These are phyloP conservation scores for Thuidium tamariscinum DNA, from an alignment of 225 moss, liverwort and hornwort species.

Conservation along the genomic window DNA sequence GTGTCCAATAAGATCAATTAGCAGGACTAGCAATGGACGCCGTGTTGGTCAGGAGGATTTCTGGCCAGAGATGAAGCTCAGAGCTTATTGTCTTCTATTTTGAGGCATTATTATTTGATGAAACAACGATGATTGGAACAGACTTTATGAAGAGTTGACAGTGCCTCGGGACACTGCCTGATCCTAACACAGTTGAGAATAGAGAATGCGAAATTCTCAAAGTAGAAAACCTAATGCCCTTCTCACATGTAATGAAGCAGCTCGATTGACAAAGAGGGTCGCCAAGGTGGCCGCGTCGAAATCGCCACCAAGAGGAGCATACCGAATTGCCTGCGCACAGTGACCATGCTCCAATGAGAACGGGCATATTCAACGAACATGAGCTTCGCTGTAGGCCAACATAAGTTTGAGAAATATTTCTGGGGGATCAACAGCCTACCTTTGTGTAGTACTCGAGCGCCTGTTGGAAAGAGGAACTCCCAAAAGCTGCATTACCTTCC, in stretches of 20 bases:
- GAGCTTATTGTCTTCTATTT: not conserved
- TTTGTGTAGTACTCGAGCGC: conserved; percentile 56
- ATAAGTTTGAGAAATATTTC: not conserved
- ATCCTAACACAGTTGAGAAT: not conserved
- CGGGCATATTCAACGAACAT: not conserved
- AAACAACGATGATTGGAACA: not conserved
- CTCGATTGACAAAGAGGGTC: conserved; percentile 60
- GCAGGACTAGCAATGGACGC: not conserved
- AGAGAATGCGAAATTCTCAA: not conserved
- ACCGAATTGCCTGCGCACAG: conserved; percentile 57
- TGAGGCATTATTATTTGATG: not conserved
- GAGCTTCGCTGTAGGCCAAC: not conserved
- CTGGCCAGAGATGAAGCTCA: not conserved
- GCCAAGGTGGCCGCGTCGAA: conserved; percentile 19
- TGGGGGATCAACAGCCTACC: conserved; percentile 2
- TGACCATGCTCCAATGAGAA: not conserved
- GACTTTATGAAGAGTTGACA: not conserved
- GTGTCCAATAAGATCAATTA: not conserved
- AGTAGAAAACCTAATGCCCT: not conserved
- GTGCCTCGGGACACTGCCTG: not conserved
- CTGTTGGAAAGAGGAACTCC: conserved; percentile 16
- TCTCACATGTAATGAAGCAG: conserved; percentile 54
- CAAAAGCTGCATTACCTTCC: conserved; percentile 62
- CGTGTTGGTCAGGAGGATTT: not conserved
- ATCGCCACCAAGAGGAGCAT: conserved; percentile 19